A percentile compares a stretch with the other conserved stretches of the same genome.
Evolutionary conservation across 2,329 filamentous ascomycete species (phyloP).

Genomic region (Neoscytalidium dimidiatum): DNA sequence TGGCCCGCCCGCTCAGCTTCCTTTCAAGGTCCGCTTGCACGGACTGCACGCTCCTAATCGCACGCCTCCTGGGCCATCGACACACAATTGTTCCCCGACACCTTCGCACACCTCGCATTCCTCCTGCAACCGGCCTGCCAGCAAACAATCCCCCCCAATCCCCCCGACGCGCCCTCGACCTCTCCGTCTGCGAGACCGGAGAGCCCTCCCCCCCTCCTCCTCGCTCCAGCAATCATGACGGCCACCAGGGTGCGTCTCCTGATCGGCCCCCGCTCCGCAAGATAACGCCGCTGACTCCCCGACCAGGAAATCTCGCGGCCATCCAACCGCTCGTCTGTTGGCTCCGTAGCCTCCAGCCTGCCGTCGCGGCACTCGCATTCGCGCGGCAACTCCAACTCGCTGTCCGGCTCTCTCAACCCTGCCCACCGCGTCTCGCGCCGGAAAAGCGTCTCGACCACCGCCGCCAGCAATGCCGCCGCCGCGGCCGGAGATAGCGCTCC

Average conservation of each 20-base stretch:
- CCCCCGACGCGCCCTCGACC: neutral
- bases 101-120: conserved; percentile 2
- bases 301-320: conserved; percentile 45
- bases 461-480: conserved; percentile 71
- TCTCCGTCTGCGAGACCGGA: neutral
- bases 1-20: conserved; percentile 19
- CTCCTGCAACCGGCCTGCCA: neutral
- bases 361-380: conserved; percentile 51
- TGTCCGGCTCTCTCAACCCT: conserved; percentile 75
- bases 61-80: conserved; percentile 13
- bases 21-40: conserved; percentile 20
- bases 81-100: conserved; percentile 14
- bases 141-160: neutral
- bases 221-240: conserved; percentile 31
- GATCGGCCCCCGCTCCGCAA: conserved; percentile 20
- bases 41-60: conserved; percentile 17
- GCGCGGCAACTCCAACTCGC: conserved; percentile 78
- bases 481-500: conserved; percentile 66
- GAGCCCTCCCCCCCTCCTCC: neutral
- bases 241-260: conserved; percentile 38
- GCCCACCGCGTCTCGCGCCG: conserved; percentile 86
- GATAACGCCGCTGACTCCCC: conserved; percentile 32
- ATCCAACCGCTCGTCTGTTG: conserved; percentile 44
- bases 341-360: conserved; percentile 61
- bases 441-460: conserved; percentile 85